phyloP scores from a whole-genome alignment of 805 yeast genomes.

The Debaryomyces castellii region DNA sequence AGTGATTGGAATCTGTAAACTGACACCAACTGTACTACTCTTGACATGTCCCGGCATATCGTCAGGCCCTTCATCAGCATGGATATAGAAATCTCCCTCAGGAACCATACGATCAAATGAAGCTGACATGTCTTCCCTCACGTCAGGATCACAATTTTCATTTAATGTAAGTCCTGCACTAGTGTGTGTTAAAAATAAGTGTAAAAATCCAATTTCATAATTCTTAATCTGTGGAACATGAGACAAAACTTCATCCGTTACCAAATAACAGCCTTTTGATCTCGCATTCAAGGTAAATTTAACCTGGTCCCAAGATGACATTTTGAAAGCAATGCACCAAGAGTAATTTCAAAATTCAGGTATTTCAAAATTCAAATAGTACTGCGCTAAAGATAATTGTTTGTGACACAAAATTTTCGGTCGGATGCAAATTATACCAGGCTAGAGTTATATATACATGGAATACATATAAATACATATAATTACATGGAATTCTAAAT shows the following conservation, averaged over 20 bases:
- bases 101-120: conserved; percentile 68
- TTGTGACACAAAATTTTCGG: no score
- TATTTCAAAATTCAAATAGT: no score
- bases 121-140: conserved; percentile 63
- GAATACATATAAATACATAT: no score
- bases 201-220: conserved; percentile 61
- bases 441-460: no score
- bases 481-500: no score
- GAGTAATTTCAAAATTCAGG: no score
- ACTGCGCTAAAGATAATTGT: neutral
- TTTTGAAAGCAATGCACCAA: neutral
- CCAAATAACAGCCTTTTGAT: conserved; percentile 65
- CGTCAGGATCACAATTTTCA: conserved; percentile 81
- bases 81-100: conserved; percentile 56
- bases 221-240: conserved; percentile 59
- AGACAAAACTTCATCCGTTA: conserved; percentile 61
- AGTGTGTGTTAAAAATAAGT: conserved; percentile 75
- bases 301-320: conserved; percentile 56
- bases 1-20: conserved; percentile 64
- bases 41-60: conserved; percentile 85
- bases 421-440: no score
- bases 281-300: conserved; percentile 56
- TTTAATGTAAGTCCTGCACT: conserved; percentile 75
- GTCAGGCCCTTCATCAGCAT: conserved; percentile 77
- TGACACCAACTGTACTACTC: conserved; percentile 58